These are phyloP conservation scores for Aspergillus novofumigatus DNA, from an alignment of 2,329 filamentous ascomycete species.

Conservation along the genomic window DNA sequence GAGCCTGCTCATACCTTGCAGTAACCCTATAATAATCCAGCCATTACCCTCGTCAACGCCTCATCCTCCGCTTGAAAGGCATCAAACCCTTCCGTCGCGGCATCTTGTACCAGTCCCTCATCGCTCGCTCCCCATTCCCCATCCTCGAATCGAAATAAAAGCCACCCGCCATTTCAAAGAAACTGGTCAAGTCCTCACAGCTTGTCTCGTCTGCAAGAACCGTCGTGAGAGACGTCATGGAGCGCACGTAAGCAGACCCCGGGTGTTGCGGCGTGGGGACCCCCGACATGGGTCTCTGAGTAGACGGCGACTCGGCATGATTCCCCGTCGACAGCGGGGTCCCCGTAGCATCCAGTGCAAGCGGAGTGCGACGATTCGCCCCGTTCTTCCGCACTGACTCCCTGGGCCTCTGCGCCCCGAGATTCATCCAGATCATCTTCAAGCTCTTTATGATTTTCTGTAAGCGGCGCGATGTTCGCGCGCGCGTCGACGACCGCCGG, in stretches of 20 bases:
- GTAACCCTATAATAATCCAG: constrained; percentile 23
- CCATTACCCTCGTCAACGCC: constrained; percentile 32
- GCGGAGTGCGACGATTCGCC: neutral
- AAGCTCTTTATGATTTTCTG: constrained; percentile 57
- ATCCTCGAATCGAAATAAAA: constrained; percentile 27
- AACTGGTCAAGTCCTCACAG: constrained; percentile 52
- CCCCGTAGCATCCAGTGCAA: neutral
- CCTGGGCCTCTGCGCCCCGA: constrained; percentile 22
- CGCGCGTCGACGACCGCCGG: constrained; percentile 53
- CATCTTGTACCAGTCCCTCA: constrained; percentile 6
- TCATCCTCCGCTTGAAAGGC: constrained; percentile 34
- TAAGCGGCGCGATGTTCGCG: constrained; percentile 52
- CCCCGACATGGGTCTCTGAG: constrained; percentile 2
- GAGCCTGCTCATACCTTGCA: neutral
- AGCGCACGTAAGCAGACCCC: constrained; percentile 11
- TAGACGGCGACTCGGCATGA: constrained; percentile 1
- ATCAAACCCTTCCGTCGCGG: constrained; percentile 15
- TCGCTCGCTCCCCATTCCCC: constrained; percentile 5
- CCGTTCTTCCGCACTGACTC: neutral
- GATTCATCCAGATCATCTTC: constrained; percentile 54
- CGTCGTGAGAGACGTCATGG: neutral
- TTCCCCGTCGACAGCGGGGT: neutral
- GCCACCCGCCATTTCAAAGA: constrained; percentile 59
- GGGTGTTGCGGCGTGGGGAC: constrained; percentile 13
- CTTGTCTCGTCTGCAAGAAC: constrained; percentile 15